Evolutionary conservation across 2,329 filamentous ascomycete species (phyloP), one percentile per base, ranked within the genome.

Genomic region (Pseudocercospora crystallina): DNA sequence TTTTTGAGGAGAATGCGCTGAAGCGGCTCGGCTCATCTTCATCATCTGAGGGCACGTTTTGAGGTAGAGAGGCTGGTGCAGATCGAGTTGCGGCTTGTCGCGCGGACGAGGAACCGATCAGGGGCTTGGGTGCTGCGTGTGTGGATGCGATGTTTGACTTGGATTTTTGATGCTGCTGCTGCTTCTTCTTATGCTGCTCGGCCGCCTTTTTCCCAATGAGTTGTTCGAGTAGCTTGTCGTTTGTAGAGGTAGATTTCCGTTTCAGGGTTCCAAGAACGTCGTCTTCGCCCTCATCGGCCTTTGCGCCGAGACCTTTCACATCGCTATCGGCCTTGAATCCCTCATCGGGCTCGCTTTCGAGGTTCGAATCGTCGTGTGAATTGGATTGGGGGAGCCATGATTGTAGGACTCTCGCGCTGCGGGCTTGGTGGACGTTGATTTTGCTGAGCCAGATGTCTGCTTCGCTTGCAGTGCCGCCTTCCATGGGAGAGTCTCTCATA

Each of bases 391-490:
- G 65, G 8, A 83, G 73, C 77, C 78, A 79, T 58, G 80, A 81
- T 43, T 77, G 73, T 49, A 83, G 69, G n/a, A 81, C 66, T 33
- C 73, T 73, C 55, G 80, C 77, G 45, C 74, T 76, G 39, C 77
- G 75, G 8, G 80, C 78, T 5, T 80, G 66, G 5, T 73, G 73
- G 41, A 83, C 71, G 54, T 76, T 80, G 31, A 78, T 70, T 44
- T 72, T 71, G 59, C 80, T 82, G 44, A 78, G 72, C 43, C 82
- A 74, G 29, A 82, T 67, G 54, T 83, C 80, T 39, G 74, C 43
- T 14, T 55, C 56, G 46, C 29, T 40, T 30, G 45, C 31, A 11
- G 53, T 36, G 13, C 33, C 39, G 38, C 32, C 37, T 40, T 38
- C 39, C 47, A 49, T 58, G 34, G 36, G 5, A 12, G 35, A 40